Conservation (phyloP, 2,329 filamentous ascomycete species). For the Cladophialophora carrionii region DNA sequence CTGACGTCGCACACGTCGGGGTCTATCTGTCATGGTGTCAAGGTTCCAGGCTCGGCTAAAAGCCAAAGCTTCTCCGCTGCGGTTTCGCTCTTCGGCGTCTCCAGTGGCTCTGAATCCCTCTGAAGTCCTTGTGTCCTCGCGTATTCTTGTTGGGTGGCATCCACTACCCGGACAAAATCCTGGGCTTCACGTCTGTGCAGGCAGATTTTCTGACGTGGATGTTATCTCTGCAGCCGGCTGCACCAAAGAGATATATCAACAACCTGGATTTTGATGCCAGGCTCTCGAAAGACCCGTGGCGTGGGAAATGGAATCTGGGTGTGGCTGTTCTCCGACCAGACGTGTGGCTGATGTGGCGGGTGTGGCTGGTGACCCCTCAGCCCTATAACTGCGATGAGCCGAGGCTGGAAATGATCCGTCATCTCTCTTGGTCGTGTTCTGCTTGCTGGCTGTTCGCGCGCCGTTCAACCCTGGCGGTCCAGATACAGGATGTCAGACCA, state of each 20-base stretch:
- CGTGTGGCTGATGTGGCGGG: slow-evolving; percentile 7
- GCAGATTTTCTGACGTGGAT: neutral
- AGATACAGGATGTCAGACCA: slow-evolving; percentile 42
- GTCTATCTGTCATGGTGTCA: slow-evolving; percentile 37
- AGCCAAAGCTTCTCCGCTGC: slow-evolving; percentile 15
- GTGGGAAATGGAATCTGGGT: slow-evolving; percentile 6
- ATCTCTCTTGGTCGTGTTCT: slow-evolving; percentile 4
- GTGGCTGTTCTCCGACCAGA: slow-evolving; percentile 8
- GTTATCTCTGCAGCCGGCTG: neutral
- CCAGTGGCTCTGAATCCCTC: slow-evolving; percentile 23
- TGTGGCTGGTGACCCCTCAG: neutral
- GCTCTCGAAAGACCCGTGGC: neutral
- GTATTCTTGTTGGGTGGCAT: neutral
- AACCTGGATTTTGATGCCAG: neutral
- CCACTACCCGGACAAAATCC: neutral
- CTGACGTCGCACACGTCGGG: slow-evolving; percentile 37
- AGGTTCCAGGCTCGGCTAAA: slow-evolving; percentile 28
- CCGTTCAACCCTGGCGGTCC: neutral
- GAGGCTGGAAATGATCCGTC: slow-evolving; percentile 10
- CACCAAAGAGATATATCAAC: slow-evolving; percentile 1
- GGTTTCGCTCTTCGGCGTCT: slow-evolving; percentile 22
- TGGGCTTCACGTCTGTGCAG: neutral
- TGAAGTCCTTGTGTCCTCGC: slow-evolving; percentile 28
- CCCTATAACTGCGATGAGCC: slow-evolving; percentile 2
- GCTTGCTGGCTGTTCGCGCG: neutral